phyloP scores from a whole-genome alignment of 768 basidiomycete species.

The Podaxis carcinomalis region DNA sequence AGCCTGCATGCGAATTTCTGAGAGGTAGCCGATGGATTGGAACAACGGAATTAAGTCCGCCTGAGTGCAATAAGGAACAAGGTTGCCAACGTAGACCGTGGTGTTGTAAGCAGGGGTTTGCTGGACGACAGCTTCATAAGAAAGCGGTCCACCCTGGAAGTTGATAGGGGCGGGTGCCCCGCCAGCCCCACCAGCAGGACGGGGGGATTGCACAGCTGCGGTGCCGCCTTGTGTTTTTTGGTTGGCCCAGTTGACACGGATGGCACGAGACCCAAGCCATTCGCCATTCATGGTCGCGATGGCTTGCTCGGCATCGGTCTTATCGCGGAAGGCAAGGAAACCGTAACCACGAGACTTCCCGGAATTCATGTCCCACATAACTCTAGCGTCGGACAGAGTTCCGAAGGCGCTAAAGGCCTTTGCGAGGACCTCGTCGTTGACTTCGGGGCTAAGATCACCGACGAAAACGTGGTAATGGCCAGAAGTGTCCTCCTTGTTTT shows the following conservation, averaged over 20 bases:
- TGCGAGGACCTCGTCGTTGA: conserved; percentile 93
- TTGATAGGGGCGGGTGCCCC: conserved; percentile 86
- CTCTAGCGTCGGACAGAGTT: conserved; percentile 92
- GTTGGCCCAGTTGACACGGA: conserved; percentile 99
- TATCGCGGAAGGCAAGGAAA: conserved; percentile 97
- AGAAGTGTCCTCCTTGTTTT: conserved; percentile 98
- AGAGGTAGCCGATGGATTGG: conserved; percentile 97
- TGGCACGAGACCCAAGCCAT: conserved; percentile 97
- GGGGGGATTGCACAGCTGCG: conserved; percentile 33
- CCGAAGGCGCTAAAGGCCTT: conserved; percentile 99
- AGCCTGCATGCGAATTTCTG: conserved; percentile 98
- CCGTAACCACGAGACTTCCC: conserved; percentile 98
- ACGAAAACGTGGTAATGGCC: conserved; percentile 99
- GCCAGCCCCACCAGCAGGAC: conserved; percentile 35
- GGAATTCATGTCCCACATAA: conserved; percentile 99
- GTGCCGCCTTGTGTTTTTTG: conserved; percentile 87
- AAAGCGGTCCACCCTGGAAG: conserved; percentile 84
- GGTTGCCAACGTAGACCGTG: conserved; percentile 97
- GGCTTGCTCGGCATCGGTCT: conserved; percentile 98
- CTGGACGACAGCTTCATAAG: conserved; percentile 88
- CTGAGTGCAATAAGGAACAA: conserved; percentile 96
- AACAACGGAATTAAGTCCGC: conserved; percentile 97
- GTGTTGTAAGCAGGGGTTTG: conserved; percentile 94
- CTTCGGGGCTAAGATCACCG: conserved; percentile 98
- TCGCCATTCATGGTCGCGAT: conserved; percentile 99